These are phyloP conservation scores for Trichomonas tenax DNA, from an alignment of 208 protist species.

Conservation along the genomic window DNA sequence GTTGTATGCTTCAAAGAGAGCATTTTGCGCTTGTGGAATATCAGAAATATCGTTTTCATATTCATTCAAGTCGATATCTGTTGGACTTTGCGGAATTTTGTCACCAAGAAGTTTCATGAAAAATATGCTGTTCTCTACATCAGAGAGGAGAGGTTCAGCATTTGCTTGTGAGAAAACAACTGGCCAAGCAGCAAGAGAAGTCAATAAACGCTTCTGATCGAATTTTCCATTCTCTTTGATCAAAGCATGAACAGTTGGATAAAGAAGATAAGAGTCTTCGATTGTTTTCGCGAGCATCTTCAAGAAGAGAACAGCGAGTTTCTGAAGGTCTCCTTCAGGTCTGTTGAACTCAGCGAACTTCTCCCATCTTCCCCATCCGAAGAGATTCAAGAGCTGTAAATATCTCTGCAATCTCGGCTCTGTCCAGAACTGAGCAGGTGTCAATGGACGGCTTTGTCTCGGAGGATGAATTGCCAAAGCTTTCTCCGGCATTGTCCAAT, in stretches of 20 bases:
- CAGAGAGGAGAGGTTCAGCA: not conserved
- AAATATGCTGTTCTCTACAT: not conserved
- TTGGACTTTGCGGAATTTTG: not conserved
- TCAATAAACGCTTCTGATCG: not conserved
- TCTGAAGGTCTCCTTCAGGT: not conserved
- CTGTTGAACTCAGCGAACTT: not conserved
- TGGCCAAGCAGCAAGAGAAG: not conserved
- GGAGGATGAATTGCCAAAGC: not conserved
- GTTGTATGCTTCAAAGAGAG: not conserved
- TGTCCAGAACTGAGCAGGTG: not conserved
- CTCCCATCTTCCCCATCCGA: not conserved
- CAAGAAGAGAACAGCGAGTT: not conserved
- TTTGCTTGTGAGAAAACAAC: not conserved
- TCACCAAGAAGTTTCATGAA: not conserved
- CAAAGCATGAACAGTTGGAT: not conserved
- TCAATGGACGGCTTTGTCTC: not conserved
- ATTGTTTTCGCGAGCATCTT: not conserved
- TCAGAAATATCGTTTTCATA: not conserved
- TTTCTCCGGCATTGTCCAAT: not conserved
- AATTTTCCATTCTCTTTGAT: not conserved
- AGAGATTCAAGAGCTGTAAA: not conserved
- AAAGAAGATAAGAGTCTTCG: not conserved
- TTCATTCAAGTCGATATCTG: not conserved
- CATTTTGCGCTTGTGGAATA: not conserved
- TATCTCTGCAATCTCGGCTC: not conserved